These are phyloP conservation scores for Elsinoe perseae DNA, from an alignment of 2,329 filamentous ascomycete species.

Conservation along the genomic window DNA sequence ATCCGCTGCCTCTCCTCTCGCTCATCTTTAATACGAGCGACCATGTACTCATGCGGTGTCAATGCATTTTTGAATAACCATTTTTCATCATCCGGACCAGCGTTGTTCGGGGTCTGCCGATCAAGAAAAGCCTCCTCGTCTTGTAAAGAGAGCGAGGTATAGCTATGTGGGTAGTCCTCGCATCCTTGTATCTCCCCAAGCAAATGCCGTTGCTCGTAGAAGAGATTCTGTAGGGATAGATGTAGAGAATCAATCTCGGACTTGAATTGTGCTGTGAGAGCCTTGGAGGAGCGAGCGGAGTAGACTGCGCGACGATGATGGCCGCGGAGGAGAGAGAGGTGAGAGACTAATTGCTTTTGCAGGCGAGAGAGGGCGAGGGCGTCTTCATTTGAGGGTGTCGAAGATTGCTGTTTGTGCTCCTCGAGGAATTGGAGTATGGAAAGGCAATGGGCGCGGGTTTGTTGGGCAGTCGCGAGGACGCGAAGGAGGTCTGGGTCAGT, in stretches of 20 bases:
- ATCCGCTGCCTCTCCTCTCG: slow-evolving; percentile 73
- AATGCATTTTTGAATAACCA: slow-evolving; percentile 46
- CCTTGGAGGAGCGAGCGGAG: slow-evolving; percentile 75
- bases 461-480: slow-evolving; percentile 63
- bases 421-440: slow-evolving; percentile 50
- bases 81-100: slow-evolving; percentile 42
- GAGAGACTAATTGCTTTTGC: slow-evolving; percentile 72
- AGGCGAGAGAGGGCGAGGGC: slow-evolving; percentile 60
- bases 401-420: slow-evolving; percentile 32
- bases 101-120: slow-evolving; percentile 43
- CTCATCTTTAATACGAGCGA: slow-evolving; percentile 86
- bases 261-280: slow-evolving; percentile 74
- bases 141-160: slow-evolving; percentile 78
- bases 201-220: slow-evolving; percentile 90
- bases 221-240: slow-evolving; percentile 87
- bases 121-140: slow-evolving; percentile 72
- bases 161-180: slow-evolving; percentile 85
- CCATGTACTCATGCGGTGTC: slow-evolving; percentile 75
- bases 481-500: slow-evolving; percentile 58
- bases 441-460: slow-evolving; percentile 65
- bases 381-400: slow-evolving; percentile 41
- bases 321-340: slow-evolving; percentile 71
- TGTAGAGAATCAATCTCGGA: slow-evolving; percentile 89
- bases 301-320: slow-evolving; percentile 77
- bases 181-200: slow-evolving; percentile 85